phyloP scores from a whole-genome alignment of 768 basidiomycete genomes.

The Agaricus sinodeliciosus region DNA sequence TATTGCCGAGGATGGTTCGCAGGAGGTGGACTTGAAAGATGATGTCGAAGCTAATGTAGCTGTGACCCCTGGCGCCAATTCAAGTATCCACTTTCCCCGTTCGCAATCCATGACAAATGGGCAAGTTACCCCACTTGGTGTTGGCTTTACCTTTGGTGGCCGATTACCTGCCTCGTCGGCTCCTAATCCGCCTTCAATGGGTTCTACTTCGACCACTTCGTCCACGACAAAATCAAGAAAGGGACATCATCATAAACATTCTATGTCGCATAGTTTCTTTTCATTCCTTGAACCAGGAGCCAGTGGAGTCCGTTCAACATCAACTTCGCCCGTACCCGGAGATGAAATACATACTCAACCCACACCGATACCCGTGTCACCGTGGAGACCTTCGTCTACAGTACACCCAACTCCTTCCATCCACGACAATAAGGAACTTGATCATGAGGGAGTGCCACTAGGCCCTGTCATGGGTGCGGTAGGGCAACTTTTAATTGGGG shows the following conservation, averaged over 20 bases:
- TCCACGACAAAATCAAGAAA: slow-evolving; percentile 37
- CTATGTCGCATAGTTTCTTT: slow-evolving; percentile 91
- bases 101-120: slow-evolving; percentile 19
- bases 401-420: slow-evolving; percentile 27
- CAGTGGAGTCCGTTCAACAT: background rate
- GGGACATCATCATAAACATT: slow-evolving; percentile 92
- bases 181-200: slow-evolving; percentile 21
- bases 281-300: slow-evolving; percentile 83
- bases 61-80: slow-evolving; percentile 37
- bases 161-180: slow-evolving; percentile 33
- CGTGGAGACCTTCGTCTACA: slow-evolving; percentile 48
- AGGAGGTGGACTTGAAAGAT: slow-evolving; percentile 38
- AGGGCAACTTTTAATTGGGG: slow-evolving; percentile 58
- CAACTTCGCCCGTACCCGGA: background rate
- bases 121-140: slow-evolving; percentile 34
- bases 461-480: slow-evolving; percentile 22
- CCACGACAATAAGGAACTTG: slow-evolving; percentile 14
- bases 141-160: slow-evolving; percentile 62
- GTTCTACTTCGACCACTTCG: slow-evolving; percentile 12
- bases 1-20: slow-evolving; percentile 63
- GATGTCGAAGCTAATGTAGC: slow-evolving; percentile 44
- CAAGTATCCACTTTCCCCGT: slow-evolving; percentile 34
- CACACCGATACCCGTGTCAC: slow-evolving; percentile 55
- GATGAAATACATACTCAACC: slow-evolving; percentile 50
- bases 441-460: slow-evolving; percentile 14